These are phyloP conservation scores for Fusarium caatingaense DNA, from an alignment of 2,329 filamentous ascomycete species.

Conservation along the genomic window DNA sequence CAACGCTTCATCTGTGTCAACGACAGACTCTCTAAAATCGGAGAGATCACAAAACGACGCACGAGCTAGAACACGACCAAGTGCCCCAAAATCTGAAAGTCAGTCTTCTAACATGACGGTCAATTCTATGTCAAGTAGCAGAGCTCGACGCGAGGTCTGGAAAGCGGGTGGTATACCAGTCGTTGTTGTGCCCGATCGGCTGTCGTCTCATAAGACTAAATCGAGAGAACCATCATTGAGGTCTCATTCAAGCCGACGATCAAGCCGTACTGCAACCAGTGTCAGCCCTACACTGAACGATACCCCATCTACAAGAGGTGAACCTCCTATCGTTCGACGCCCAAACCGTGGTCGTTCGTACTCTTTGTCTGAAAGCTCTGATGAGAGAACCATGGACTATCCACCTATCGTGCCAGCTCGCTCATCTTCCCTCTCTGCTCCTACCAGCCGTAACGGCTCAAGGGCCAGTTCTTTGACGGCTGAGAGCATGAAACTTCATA, in stretches of 20 bases:
- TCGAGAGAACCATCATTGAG: conserved; percentile 66
- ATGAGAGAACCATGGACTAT: conserved; percentile 69
- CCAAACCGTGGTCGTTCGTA: conserved; percentile 55
- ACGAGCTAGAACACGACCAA: conserved; percentile 45
- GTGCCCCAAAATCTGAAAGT: conserved; percentile 57
- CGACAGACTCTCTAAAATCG: conserved; percentile 18
- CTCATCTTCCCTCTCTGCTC: conserved; percentile 71
- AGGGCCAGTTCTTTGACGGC: conserved; percentile 67
- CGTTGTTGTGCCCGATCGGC: conserved; percentile 69
- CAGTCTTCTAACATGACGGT: conserved; percentile 60
- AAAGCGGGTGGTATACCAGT: conserved; percentile 72
- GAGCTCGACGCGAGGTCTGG: conserved; percentile 68
- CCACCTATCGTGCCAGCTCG: conserved; percentile 68
- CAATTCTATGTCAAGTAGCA: conserved; percentile 64
- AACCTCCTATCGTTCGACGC: conserved; percentile 57
- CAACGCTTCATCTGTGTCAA: conserved; percentile 19
- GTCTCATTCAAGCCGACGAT: conserved; percentile 69
- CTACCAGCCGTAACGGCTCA: conserved; percentile 68
- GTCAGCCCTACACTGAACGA: conserved; percentile 61
- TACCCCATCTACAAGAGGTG: conserved; percentile 56
- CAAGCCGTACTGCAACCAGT: conserved; percentile 66
- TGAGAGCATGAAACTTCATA: conserved; percentile 68
- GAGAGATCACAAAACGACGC: conserved; percentile 43
- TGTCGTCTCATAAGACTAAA: conserved; percentile 64
- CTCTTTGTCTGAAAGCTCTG: conserved; percentile 62